phyloP scores from a whole-genome alignment of 495 filamentous ascomycete genomes.

The Diplogelasinospora grovesii region DNA sequence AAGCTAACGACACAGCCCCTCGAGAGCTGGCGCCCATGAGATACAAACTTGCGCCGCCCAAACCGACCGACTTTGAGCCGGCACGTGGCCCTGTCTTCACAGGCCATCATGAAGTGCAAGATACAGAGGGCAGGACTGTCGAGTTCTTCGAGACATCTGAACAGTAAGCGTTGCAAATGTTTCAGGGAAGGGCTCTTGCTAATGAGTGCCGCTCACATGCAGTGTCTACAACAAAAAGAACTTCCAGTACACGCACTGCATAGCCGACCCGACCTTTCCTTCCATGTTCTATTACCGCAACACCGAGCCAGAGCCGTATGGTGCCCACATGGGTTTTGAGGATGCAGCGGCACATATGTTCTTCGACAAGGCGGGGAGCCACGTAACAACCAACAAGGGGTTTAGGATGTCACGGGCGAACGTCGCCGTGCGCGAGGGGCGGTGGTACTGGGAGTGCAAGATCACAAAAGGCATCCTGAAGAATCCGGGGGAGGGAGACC shows the following conservation, averaged over 20 bases:
- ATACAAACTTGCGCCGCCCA: constrained; percentile 54
- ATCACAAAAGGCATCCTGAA: constrained; percentile 60
- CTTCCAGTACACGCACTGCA: constrained; percentile 84
- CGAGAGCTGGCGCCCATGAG: constrained; percentile 44
- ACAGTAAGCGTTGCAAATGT: constrained; percentile 54
- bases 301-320: constrained; percentile 75
- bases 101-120: constrained; percentile 39
- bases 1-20: constrained; percentile 40
- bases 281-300: constrained; percentile 85
- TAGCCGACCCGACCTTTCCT: constrained; percentile 78
- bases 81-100: constrained; percentile 49
- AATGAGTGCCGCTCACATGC: constrained; percentile 14
- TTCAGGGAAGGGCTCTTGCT: background rate
- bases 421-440: constrained; percentile 82
- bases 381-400: constrained; percentile 71
- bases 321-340: constrained; percentile 80
- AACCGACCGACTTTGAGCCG: constrained; percentile 51
- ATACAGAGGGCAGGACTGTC: constrained; percentile 38
- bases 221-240: constrained; percentile 87
- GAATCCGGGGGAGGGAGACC: constrained; percentile 29
- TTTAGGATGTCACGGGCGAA: constrained; percentile 83
- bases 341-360: constrained; percentile 76
- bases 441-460: constrained; percentile 91
- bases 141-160: constrained; percentile 58
- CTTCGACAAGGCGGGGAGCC: constrained; percentile 52